phyloP scores from a whole-genome alignment of 345 rosid genomes.

The Corymbia maculata region DNA sequence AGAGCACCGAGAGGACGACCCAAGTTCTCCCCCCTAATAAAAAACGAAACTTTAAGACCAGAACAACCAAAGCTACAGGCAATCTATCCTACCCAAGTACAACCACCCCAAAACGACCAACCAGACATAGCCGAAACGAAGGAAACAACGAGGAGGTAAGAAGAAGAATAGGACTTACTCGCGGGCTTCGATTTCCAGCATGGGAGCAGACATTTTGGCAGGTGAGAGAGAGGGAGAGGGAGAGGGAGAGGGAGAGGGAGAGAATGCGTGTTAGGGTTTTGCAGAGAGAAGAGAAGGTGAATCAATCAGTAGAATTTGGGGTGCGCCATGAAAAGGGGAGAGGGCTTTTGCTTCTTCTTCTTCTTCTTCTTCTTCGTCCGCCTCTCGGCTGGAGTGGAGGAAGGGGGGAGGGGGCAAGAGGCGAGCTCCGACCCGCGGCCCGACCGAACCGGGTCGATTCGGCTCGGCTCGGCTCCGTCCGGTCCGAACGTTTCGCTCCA shows the following conservation, averaged over 20 bases:
- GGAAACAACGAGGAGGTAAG: background rate
- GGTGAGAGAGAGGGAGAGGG: background rate
- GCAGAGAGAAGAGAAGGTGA: background rate
- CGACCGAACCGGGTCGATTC: background rate
- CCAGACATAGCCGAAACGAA: background rate
- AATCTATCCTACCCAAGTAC: background rate
- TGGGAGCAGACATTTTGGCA: conserved; percentile 34
- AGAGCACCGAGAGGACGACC: background rate
- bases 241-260: background rate
- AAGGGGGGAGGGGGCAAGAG: background rate
- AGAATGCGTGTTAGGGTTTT: background rate
- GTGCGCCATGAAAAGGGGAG: background rate
- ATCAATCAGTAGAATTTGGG: background rate
- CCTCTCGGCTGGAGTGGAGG: background rate
- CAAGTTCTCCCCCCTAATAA: background rate
- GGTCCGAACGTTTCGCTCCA: background rate
- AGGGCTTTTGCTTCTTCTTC: background rate
- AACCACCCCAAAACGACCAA: background rate
- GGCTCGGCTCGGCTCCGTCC: background rate
- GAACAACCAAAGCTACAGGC: background rate
- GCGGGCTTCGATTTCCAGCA: conserved; percentile 92
- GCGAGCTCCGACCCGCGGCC: background rate
- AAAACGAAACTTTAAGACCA: background rate
- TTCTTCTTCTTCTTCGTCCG: background rate
- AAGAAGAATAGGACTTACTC: conserved; percentile 40